phyloP scores from a whole-genome alignment of 2,329 filamentous ascomycete species.

The Pestalotiopsis sp. region DNA sequence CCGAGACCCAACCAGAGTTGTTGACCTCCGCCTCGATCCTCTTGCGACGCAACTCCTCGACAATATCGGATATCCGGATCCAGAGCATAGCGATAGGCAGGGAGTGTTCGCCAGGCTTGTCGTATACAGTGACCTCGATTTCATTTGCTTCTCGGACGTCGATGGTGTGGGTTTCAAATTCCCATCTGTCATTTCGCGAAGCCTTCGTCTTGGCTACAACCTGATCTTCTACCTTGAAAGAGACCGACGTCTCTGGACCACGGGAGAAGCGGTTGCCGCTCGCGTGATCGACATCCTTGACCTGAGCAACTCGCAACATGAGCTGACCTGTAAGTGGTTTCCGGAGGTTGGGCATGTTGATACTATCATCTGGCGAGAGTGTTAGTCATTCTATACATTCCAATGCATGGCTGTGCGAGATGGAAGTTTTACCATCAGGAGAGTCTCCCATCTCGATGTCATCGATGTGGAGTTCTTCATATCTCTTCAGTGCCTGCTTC shows the following conservation, averaged over 20 bases:
- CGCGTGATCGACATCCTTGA: constrained; percentile 94
- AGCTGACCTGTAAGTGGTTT: constrained; percentile 95
- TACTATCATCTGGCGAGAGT: constrained; percentile 74
- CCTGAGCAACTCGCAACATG: constrained; percentile 79
- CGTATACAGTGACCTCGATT: constrained; percentile 95
- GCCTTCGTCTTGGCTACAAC: constrained; percentile 85
- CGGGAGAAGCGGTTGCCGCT: constrained; percentile 81
- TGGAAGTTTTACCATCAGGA: constrained; percentile 69
- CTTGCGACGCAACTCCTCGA: constrained; percentile 95
- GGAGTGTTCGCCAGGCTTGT: constrained; percentile 87
- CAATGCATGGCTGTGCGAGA: background rate
- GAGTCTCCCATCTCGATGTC: constrained; percentile 77
- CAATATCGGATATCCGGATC: constrained; percentile 95
- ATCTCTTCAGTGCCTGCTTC: constrained; percentile 93
- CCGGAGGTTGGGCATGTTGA: constrained; percentile 90
- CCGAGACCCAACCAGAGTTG: constrained; percentile 93
- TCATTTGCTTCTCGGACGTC: constrained; percentile 99
- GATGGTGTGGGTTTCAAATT: constrained; percentile 86
- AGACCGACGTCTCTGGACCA: constrained; percentile 91
- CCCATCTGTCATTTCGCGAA: constrained; percentile 86
- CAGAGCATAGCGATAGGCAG: constrained; percentile 93
- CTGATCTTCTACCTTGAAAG: constrained; percentile 94
- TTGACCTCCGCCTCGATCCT: constrained; percentile 96
- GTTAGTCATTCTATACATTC: constrained; percentile 10
- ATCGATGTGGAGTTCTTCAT: constrained; percentile 91